Percentiles rank a stretch among this genome's conserved stretches.
These are phyloP conservation scores for Fraxinus platypoda DNA, from an alignment of 305 asterid genomes.

Conservation along the genomic window DNA sequence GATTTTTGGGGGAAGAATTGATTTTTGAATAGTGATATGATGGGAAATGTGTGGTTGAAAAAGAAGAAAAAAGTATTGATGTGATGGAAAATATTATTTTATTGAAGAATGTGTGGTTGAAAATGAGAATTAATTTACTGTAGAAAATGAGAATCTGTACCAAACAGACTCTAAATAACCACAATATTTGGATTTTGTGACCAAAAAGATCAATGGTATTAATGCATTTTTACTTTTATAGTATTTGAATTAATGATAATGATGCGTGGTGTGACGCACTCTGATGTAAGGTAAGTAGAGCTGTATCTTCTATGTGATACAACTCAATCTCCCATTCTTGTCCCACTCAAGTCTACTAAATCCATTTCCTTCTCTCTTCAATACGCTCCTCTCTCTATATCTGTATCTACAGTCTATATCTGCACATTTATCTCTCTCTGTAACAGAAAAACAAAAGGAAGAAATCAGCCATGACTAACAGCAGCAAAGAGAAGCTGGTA, in stretches of 20 bases:
- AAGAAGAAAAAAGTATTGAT: too few species aligned
- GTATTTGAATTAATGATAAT: not conserved
- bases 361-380: not conserved
- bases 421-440: not conserved
- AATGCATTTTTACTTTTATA: not conserved
- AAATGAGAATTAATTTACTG: too few species aligned
- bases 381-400: not conserved
- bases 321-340: not conserved
- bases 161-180: too few species aligned
- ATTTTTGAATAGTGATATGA: too few species aligned
- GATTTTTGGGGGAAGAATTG: too few species aligned
- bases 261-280: not conserved
- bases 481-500: conserved; percentile 31
- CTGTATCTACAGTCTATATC: not conserved
- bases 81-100: too few species aligned
- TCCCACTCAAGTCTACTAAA: not conserved
- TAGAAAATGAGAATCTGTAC: too few species aligned
- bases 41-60: too few species aligned
- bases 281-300: not conserved
- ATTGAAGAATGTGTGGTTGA: too few species aligned
- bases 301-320: not conserved
- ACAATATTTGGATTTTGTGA: not conserved
- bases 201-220: not conserved
- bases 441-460: not conserved
- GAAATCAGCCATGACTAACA: not conserved